A percentile compares a stretch with the other conserved stretches of the same genome.
phyloP scores from a whole-genome alignment of 2,329 filamentous ascomycete species.

The Scedosporium boydii region DNA sequence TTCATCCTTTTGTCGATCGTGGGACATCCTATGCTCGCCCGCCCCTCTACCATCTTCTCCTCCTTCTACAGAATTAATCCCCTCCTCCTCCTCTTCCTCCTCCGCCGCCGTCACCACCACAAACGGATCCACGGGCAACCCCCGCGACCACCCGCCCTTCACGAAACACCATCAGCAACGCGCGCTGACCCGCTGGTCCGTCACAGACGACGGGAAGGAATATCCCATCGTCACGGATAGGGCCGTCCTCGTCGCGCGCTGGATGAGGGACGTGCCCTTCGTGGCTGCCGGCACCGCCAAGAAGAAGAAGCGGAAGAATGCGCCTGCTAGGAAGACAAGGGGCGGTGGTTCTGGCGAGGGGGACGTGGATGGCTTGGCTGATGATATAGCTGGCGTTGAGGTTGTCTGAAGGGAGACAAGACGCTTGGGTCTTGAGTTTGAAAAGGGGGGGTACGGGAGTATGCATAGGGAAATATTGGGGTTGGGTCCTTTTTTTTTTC shows the following conservation, averaged over 20 bases:
- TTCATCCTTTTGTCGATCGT: slow-evolving; percentile 30
- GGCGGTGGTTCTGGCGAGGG: background rate
- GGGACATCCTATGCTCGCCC: slow-evolving; percentile 62
- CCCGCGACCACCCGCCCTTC: background rate
- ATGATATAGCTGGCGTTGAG: background rate
- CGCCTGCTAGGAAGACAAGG: background rate
- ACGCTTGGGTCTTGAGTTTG: no score
- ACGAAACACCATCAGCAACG: background rate
- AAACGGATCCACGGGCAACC: background rate
- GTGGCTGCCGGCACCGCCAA: slow-evolving; percentile 9
- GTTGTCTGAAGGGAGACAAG: no score
- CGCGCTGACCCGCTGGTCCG: slow-evolving; percentile 3
- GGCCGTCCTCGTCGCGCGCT: slow-evolving; percentile 12
- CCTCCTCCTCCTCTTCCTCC: background rate
- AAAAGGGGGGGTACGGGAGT: no score
- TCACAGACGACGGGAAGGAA: slow-evolving; percentile 4
- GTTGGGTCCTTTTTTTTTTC: no score
- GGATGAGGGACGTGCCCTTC: slow-evolving; percentile 8
- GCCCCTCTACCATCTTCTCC: slow-evolving; percentile 35
- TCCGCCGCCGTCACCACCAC: background rate
- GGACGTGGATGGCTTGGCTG: background rate
- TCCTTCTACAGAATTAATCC: background rate
- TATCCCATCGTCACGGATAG: slow-evolving; percentile 18
- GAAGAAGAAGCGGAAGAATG: background rate
- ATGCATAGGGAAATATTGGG: no score